Evolutionary conservation across 164 flowering plant species (phyloP), one percentile per base, ranked within the genome.

Genomic region (Tetracentron sinense): DNA sequence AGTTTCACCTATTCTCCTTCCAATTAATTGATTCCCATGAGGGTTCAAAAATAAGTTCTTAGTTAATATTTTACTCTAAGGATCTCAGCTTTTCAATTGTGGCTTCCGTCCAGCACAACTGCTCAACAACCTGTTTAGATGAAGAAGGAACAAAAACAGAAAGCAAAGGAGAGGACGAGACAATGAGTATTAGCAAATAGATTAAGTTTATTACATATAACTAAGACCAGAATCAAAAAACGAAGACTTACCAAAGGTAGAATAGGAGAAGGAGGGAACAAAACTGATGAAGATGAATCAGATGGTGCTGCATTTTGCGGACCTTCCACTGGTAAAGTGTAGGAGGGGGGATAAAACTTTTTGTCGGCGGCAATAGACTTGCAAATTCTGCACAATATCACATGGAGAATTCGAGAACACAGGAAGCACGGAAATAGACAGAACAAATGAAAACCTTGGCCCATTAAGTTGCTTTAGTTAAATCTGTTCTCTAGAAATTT

Each of bases 261-360:
- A 46, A 64, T 42, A 62, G 38, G 28, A 60, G 42, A 58, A 56
- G 44, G 38, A 66, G 60, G 25, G 63, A 33, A 38, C 57, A 38
- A 67, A 63, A 26, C 64, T 63, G 76, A 63, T 30, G 54, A 64
- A 64, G 29, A 27, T 31, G 61, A 49, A 27, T 30, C 51, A 44
- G 64, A 60, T 35, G 60, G 61, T 54, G 75, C 53, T 56, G 67
- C 67, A 46, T 63, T 63, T 60, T 63, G 72, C 57, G 60, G 66
- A 66, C 64, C 69, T 53, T 68, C 68, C 63, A 72, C 65, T 67
- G 71, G 75, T 72, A 72, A 69, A 53, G 55, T 54, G 68, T 67
- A 54, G 71, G 72, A 67, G 75, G 69, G 66, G 73, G 71, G 55
- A 33, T 14, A n/a, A 42, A 35, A 27, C 44, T 58, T 42, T 62